phyloP scores from a whole-genome alignment of 306 rosid genomes.

The Trichosanthes truncata region DNA sequence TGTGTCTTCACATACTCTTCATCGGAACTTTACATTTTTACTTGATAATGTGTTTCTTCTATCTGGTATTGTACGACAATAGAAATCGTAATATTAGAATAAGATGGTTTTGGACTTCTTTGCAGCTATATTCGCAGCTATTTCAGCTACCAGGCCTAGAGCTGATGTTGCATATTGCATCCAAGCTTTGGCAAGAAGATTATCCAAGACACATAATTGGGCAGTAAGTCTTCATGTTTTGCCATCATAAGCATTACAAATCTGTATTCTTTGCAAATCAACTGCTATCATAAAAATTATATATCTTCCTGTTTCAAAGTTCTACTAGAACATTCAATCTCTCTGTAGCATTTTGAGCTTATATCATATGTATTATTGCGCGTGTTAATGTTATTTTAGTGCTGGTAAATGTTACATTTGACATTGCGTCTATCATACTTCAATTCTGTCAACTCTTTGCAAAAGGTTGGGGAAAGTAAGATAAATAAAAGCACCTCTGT shows the following conservation, averaged over 20 bases:
- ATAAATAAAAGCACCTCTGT: background rate
- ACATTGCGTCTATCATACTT: background rate
- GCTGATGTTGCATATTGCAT: slow-evolving; percentile 99
- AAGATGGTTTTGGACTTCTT: slow-evolving; percentile 23
- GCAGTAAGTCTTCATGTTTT: slow-evolving; percentile 51
- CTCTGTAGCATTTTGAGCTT: background rate
- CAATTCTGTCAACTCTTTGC: background rate
- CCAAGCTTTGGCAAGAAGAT: slow-evolving; percentile 85
- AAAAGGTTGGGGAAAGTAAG: background rate
- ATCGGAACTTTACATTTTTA: background rate
- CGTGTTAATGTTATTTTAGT: background rate
- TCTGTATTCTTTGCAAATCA: background rate
- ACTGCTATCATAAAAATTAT: background rate
- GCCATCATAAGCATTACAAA: background rate
- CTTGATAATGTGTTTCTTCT: slow-evolving; percentile 4
- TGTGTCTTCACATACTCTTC: background rate
- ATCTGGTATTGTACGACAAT: background rate
- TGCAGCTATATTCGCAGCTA: slow-evolving; percentile 90
- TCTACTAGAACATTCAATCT: background rate
- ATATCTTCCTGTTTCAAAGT: background rate
- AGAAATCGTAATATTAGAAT: slow-evolving; percentile 9
- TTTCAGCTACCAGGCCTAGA: slow-evolving; percentile 94
- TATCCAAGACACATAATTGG: slow-evolving; percentile 97
- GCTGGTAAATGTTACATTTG: background rate
- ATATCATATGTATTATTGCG: background rate